Evolutionary conservation across 2,329 filamentous ascomycete genomes (phyloP).

Genomic region (Gnomoniopsis sp.): DNA sequence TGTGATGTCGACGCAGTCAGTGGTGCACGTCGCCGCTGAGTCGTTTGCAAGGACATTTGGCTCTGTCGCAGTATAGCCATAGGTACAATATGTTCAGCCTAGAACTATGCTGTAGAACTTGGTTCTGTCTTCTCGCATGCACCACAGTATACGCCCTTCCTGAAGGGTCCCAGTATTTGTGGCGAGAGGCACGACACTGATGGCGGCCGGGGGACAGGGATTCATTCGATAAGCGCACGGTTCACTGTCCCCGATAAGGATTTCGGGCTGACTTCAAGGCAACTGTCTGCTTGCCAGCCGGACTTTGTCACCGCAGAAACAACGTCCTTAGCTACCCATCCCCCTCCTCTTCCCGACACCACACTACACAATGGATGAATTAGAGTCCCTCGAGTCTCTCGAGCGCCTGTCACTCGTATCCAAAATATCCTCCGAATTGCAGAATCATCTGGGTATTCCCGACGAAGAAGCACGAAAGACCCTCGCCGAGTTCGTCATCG

Average conservation of each 20-base stretch:
- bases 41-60: no score
- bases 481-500: constrained; percentile 93
- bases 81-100: no score
- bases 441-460: constrained; percentile 87
- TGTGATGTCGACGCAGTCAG: no score
- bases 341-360: not conserved
- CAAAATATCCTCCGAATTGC: constrained; percentile 88
- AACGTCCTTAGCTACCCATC: not conserved
- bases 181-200: not conserved
- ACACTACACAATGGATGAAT: constrained; percentile 70
- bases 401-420: constrained; percentile 93
- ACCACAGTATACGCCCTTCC: no score
- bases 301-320: not conserved
- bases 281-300: not conserved
- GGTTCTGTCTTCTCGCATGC: no score
- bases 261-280: not conserved
- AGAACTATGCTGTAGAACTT: no score
- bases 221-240: not conserved
- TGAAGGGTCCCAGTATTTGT: not conserved
- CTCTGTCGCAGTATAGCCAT: no score
- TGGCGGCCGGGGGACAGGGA: not conserved
- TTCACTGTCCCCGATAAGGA: not conserved
- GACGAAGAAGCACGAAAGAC: constrained; percentile 67
- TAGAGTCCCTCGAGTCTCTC: constrained; percentile 82
- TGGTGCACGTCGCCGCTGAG: no score